These are phyloP conservation scores for Candida mattraensis DNA, from an alignment of 805 yeast species.

Conservation along the genomic window DNA sequence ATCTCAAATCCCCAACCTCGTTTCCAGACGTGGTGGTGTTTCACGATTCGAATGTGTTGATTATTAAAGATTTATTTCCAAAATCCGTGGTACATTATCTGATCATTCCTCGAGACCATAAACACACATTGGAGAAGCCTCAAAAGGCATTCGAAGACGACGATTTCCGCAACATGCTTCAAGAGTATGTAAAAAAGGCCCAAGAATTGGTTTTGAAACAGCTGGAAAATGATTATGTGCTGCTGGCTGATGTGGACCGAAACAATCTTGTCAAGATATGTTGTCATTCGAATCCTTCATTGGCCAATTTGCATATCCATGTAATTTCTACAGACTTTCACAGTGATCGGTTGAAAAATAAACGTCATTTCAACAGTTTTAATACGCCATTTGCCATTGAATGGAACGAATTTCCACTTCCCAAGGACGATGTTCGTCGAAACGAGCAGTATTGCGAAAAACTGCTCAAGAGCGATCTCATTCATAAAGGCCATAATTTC, in stretches of 20 bases:
- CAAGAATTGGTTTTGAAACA: constrained; percentile 20
- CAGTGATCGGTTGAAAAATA: constrained; percentile 54
- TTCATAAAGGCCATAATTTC: constrained; percentile 42
- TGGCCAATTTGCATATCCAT: constrained; percentile 71
- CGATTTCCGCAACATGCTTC: constrained; percentile 31
- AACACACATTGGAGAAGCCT: constrained; percentile 50
- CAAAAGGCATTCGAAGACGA: constrained; percentile 43
- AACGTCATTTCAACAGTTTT: constrained; percentile 71
- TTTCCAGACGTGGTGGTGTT: constrained; percentile 40
- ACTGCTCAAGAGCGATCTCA: constrained; percentile 33
- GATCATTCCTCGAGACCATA: constrained; percentile 52
- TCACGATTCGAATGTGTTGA: constrained; percentile 51
- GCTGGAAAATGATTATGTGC: constrained; percentile 18
- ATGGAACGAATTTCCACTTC: constrained; percentile 49
- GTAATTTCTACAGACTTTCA: constrained; percentile 64
- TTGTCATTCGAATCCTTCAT: constrained; percentile 69
- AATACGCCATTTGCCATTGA: constrained; percentile 62
- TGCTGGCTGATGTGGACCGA: constrained; percentile 17
- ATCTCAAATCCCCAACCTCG: constrained; percentile 47
- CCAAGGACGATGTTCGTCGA: constrained; percentile 38
- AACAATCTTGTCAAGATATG: constrained; percentile 49
- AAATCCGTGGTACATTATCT: constrained; percentile 62
- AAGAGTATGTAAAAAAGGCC: constrained; percentile 39
- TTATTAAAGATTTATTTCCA: constrained; percentile 62
- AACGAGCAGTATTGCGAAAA: constrained; percentile 37